Conservation (phyloP, 495 filamentous ascomycete species). For the Oidiodendron maius region DNA sequence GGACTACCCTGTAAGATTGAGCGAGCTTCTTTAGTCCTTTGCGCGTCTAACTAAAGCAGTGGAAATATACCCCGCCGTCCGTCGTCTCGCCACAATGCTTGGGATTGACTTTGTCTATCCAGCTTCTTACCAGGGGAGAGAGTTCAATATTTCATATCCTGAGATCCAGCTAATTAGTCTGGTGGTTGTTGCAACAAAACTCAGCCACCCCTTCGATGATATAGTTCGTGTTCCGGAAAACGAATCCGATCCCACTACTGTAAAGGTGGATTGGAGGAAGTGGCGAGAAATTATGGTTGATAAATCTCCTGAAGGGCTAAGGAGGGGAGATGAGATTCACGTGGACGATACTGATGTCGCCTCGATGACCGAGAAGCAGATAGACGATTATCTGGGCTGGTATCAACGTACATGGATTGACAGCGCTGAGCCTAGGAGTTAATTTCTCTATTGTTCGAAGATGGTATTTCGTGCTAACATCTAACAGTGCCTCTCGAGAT, state of each 20-base stretch:
- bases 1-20: slow-evolving; percentile 64
- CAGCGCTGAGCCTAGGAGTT: slow-evolving; percentile 37
- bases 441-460: neutral
- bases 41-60: slow-evolving; percentile 34
- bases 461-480: slow-evolving; percentile 1
- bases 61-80: slow-evolving; percentile 61
- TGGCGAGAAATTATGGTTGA: slow-evolving; percentile 57
- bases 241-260: slow-evolving; percentile 51
- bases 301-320: slow-evolving; percentile 29
- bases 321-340: slow-evolving; percentile 23
- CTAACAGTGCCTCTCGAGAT: slow-evolving; percentile 28
- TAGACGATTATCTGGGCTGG: slow-evolving; percentile 87
- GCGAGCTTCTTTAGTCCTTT: neutral
- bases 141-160: slow-evolving; percentile 41
- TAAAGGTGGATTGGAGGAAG: slow-evolving; percentile 61
- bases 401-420: slow-evolving; percentile 71
- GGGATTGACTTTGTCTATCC: slow-evolving; percentile 53
- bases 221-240: slow-evolving; percentile 49
- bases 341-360: slow-evolving; percentile 65
- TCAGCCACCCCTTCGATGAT: slow-evolving; percentile 70
- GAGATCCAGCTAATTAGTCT: slow-evolving; percentile 67
- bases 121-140: slow-evolving; percentile 19
- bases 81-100: slow-evolving; percentile 51
- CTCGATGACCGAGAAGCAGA: slow-evolving; percentile 55
- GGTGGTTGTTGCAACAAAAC: slow-evolving; percentile 72